A percentile compares a stretch with the other conserved stretches of the same genome.
phyloP scores from a whole-genome alignment of 768 basidiomycete genomes.

The Erythrobasidium yunnanense region DNA sequence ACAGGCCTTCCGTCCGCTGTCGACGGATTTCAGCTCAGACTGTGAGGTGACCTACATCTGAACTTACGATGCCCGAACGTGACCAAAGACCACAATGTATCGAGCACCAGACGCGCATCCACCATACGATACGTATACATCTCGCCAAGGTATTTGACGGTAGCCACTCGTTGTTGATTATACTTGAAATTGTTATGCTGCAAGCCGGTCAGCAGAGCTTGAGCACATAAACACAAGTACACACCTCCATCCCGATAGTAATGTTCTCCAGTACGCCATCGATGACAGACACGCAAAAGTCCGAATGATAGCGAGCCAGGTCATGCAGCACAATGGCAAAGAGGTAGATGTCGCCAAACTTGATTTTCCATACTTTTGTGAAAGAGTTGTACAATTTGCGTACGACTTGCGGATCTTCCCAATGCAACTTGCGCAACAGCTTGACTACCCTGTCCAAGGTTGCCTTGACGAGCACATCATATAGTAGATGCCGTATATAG shows the following conservation, averaged over 20 bases:
- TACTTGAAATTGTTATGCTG: conserved; percentile 80
- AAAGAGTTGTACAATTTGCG: conserved; percentile 72
- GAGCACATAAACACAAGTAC: conserved; percentile 9
- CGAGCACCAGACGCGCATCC: conserved; percentile 79
- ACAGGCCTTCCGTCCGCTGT: conserved; percentile 79
- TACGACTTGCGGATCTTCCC: conserved; percentile 65
- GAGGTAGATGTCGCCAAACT: conserved; percentile 74
- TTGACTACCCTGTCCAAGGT: conserved; percentile 93
- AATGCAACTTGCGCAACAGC: conserved; percentile 82
- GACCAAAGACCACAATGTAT: conserved; percentile 83
- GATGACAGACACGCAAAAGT: conserved; percentile 74
- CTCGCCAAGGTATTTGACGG: conserved; percentile 90
- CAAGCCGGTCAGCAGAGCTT: background rate
- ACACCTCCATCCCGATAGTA: conserved; percentile 65
- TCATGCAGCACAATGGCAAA: conserved; percentile 93
- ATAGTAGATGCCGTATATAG: conserved; percentile 92
- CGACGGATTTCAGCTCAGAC: conserved; percentile 27
- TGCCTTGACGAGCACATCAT: conserved; percentile 80
- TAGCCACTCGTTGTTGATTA: conserved; percentile 83
- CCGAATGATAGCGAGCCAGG: conserved; percentile 80
- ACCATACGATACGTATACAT: conserved; percentile 90
- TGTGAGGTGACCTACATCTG: background rate
- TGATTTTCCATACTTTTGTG: conserved; percentile 97
- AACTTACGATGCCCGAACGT: conserved; percentile 88
- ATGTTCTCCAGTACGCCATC: conserved; percentile 93